A percentile compares a stretch with the other conserved stretches of the same genome.
These are phyloP conservation scores for Babesia gibsoni DNA, from an alignment of 169 alveolate genomes.

Conservation along the genomic window DNA sequence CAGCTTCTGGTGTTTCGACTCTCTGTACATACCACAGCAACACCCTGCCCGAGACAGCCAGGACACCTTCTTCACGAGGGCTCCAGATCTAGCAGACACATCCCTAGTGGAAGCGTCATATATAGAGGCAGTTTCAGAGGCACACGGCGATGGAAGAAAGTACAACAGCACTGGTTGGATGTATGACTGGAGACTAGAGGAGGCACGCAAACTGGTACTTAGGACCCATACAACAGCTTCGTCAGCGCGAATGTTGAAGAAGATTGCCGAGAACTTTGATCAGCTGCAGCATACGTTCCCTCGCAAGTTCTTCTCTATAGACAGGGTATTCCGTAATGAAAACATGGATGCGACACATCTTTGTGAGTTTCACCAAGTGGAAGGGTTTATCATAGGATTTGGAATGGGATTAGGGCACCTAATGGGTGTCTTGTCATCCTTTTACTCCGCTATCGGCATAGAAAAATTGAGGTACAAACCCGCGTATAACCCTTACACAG, in stretches of 20 bases:
- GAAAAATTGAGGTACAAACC: slow-evolving; percentile 94
- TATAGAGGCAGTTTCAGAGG: slow-evolving; percentile 87
- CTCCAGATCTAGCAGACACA: slow-evolving; percentile 62
- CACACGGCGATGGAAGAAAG: slow-evolving; percentile 91
- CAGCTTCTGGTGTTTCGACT: slow-evolving; percentile 99
- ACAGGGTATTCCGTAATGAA: slow-evolving; percentile 99
- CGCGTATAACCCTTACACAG: slow-evolving; percentile 99
- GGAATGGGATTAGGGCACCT: slow-evolving; percentile 89
- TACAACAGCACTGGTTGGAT: slow-evolving; percentile 97
- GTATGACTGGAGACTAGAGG: slow-evolving; percentile 90
- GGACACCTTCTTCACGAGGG: slow-evolving; percentile 96
- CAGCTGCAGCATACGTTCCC: slow-evolving; percentile 72
- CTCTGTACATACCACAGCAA: slow-evolving; percentile 98
- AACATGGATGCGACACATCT: slow-evolving; percentile 98
- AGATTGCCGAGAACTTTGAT: slow-evolving; percentile 89
- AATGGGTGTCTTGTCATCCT: slow-evolving; percentile 87
- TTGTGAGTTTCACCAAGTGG: slow-evolving; percentile 99
- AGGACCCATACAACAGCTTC: slow-evolving; percentile 99
- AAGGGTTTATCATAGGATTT: slow-evolving; percentile 92
- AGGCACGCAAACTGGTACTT: slow-evolving; percentile 75
- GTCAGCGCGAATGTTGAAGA: slow-evolving; percentile 91
- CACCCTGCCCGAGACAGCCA: slow-evolving; percentile 99
- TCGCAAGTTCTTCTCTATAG: slow-evolving; percentile 96
- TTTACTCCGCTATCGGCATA: slow-evolving; percentile 93
- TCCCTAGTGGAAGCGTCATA: slow-evolving; percentile 76